These are phyloP conservation scores for Sporothrix luriei DNA, from an alignment of 2,329 filamentous ascomycete genomes.

Conservation along the genomic window DNA sequence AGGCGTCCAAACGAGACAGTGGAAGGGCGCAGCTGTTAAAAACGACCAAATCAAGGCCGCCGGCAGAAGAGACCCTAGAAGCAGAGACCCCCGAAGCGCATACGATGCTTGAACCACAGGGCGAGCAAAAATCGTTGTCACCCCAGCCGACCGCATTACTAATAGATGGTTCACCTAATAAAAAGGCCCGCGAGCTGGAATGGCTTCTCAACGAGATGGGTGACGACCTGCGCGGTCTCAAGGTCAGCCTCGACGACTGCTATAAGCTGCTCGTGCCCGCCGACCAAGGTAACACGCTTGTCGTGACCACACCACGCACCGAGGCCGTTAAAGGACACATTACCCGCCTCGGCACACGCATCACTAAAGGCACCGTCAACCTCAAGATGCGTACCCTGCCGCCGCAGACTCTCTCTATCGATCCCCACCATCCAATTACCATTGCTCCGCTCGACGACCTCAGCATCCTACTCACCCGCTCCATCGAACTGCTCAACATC, in stretches of 20 bases:
- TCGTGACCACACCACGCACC: conserved; percentile 81
- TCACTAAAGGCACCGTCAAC: conserved; percentile 84
- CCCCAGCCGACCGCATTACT: background rate
- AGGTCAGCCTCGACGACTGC: conserved; percentile 80
- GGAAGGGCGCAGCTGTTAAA: too few species aligned
- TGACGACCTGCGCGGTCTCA: conserved; percentile 53
- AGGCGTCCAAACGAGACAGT: background rate
- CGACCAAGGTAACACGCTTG: conserved; percentile 84
- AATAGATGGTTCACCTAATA: conserved; percentile 37
- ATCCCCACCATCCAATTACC: conserved; percentile 55
- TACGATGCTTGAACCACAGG: too few species aligned
- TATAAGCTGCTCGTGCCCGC: conserved; percentile 81
- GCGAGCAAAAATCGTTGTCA: background rate
- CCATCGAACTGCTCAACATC: conserved; percentile 79
- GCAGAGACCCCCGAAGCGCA: background rate
- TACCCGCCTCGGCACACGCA: conserved; percentile 84
- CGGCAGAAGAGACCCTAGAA: background rate
- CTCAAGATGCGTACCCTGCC: conserved; percentile 73
- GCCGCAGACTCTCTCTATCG: conserved; percentile 52
- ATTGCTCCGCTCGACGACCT: conserved; percentile 72
- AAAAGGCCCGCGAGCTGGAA: conserved; percentile 55
- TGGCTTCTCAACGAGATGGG: conserved; percentile 59
- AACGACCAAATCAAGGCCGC: too few species aligned
- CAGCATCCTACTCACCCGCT: conserved; percentile 76
- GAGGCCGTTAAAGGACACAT: conserved; percentile 92